Evolutionary conservation across 164 flowering plant species (phyloP).

Genomic region (Houttuynia cordata): DNA sequence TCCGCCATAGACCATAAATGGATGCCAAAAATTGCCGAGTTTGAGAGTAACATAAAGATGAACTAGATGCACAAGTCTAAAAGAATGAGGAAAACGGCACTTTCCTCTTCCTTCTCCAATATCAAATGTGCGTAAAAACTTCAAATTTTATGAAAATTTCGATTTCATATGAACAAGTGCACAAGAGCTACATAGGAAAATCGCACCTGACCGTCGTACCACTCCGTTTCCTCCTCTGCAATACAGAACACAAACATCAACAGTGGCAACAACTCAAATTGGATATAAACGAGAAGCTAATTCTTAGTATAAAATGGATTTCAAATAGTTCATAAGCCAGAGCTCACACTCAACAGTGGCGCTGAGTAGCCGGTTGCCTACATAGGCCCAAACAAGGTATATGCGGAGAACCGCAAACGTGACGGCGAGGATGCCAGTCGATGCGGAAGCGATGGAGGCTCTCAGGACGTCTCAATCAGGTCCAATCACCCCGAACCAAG

Average conservation of each 20-base stretch:
- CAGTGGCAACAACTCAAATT: too few relatives aligned
- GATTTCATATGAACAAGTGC: too few relatives aligned
- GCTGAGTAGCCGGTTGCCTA: slow-evolving; percentile 84
- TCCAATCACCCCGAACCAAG: slow-evolving; percentile 58
- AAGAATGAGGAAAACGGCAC: not conserved
- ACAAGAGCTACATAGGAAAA: not conserved
- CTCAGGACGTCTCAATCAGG: slow-evolving; percentile 39
- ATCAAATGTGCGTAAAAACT: too few relatives aligned
- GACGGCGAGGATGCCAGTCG: slow-evolving; percentile 56
- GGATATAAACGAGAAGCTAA: not conserved
- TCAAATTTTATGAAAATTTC: too few relatives aligned
- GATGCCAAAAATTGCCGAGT: too few relatives aligned
- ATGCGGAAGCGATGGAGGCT: slow-evolving; percentile 36
- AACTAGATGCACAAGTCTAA: too few relatives aligned
- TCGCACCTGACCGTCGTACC: slow-evolving; percentile 93
- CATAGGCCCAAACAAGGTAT: slow-evolving; percentile 97
- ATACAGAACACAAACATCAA: slow-evolving; percentile 1
- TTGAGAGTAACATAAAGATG: too few relatives aligned
- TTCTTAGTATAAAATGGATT: not conserved
- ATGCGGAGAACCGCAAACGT: slow-evolving; percentile 75
- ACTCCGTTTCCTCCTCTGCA: slow-evolving; percentile 95
- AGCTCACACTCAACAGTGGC: slow-evolving; percentile 83
- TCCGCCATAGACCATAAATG: too few relatives aligned
- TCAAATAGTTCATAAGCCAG: not conserved
- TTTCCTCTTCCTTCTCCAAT: not conserved